Base-by-base conservation (phyloP, 768 basidiomycete genomes). In the Hortiboletus campestris region DNA sequence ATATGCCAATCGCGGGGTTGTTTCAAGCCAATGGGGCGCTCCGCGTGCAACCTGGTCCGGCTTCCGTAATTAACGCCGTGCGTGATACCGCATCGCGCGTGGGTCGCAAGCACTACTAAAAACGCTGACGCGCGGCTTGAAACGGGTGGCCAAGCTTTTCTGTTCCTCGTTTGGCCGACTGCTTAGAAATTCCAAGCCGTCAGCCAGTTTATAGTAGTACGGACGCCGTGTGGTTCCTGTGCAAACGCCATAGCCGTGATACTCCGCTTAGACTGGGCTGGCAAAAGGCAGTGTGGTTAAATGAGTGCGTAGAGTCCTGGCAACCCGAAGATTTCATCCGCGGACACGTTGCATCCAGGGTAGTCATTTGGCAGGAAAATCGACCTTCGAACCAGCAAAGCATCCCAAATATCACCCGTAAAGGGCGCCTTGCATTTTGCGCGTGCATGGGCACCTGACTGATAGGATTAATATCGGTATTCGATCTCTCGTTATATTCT, bases 91-190 rank as follows among this genome's bases (percentile, higher is more conserved):
- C 20, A 22, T 29, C n/a, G 25, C 32, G 42, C 42, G 19, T 61
- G 38, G 25, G 22, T 36, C 57, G 57, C 49, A 53, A 6, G 6
- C 0, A 58, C 64, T 62, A 63, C 64, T 60, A 66, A 66, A 58
- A 49, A 10, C 0, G 64, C 43, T 66, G 56, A 65, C 56, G n/a
- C n/a, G n/a, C n/a, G 14, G 1, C 19, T 10, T 53, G 51, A 49
- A 51, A 50, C 44, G 29, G 31, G 7, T 40, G 32, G 46, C 14
- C 40, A 43, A 42, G 29, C 44, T 4, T 25, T 25, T 25, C 4
- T 25, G 25, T 25, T 25, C 25, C 25, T 25, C 25, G 25, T 6
- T 6, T 25, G 4, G 25, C 25, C 25, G 25, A 25, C 25, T 25
- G 25, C 25, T 25, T 25, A n/a, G n/a, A n/a, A n/a, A n/a, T n/a